Conservation (phyloP, 495 filamentous ascomycete genomes). For the Hyaloscypha bicolor region DNA sequence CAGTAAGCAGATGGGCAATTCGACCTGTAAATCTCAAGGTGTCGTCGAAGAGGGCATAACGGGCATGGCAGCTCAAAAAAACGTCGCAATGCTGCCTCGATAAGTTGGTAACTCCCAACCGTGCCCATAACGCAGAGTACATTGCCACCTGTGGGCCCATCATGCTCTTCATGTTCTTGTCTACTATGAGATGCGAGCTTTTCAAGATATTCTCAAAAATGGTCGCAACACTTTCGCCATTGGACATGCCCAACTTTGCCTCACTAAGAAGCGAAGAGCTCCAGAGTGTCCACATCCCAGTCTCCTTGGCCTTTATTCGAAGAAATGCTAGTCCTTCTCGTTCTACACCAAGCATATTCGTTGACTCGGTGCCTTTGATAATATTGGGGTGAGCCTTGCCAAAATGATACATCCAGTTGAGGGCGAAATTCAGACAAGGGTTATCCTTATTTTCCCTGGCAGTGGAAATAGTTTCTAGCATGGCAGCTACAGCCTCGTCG, state of each 20-base stretch:
- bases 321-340: constrained; percentile 83
- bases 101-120: constrained; percentile 71
- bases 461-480: constrained; percentile 89
- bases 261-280: constrained; percentile 86
- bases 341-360: constrained; percentile 74
- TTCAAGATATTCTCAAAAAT: constrained; percentile 79
- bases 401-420: constrained; percentile 98
- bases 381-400: constrained; percentile 79
- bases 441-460: constrained; percentile 91
- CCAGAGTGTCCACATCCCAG: constrained; percentile 83
- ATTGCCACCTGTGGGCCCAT: constrained; percentile 74
- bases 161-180: constrained; percentile 70
- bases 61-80: constrained; percentile 73
- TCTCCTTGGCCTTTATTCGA: constrained; percentile 85
- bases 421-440: constrained; percentile 89
- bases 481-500: constrained; percentile 85
- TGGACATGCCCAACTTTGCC: constrained; percentile 71
- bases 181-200: constrained; percentile 79
- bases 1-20: constrained; percentile 46
- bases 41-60: constrained; percentile 72
- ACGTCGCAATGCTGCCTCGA: constrained; percentile 71
- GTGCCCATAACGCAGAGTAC: constrained; percentile 70
- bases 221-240: constrained; percentile 79
- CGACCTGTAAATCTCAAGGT: constrained; percentile 61
- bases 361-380: constrained; percentile 68